phyloP scores from a whole-genome alignment of 179 eudicot genomes.

The Spinacia oleracea region DNA sequence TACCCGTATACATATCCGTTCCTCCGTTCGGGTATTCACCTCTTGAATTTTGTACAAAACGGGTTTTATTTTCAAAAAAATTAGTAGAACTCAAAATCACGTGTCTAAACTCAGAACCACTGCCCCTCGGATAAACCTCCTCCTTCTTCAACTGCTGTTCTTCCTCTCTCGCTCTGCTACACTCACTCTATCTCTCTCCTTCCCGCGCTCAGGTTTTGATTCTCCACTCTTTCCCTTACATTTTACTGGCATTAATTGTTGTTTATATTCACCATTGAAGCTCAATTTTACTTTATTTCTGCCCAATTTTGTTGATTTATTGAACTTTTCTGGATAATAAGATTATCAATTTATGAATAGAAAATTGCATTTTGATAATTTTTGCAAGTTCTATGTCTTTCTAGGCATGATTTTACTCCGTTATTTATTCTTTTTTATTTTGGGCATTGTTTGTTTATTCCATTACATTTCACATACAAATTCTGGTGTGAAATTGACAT shows the following conservation, averaged over 20 bases:
- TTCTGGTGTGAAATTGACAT: not conserved
- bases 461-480: not conserved
- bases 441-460: not conserved
- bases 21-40: no score
- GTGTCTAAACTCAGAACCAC: constrained; percentile 27
- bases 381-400: not conserved
- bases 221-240: not conserved
- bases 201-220: not conserved
- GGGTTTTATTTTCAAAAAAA: no score
- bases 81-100: not conserved
- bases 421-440: no score
- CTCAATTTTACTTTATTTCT: not conserved
- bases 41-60: no score
- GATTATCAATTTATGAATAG: not conserved
- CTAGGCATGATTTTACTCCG: not conserved
- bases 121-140: constrained; percentile 24
- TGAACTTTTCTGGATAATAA: not conserved
- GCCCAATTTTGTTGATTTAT: not conserved
- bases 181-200: not conserved
- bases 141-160: not conserved
- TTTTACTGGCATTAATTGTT: not conserved
- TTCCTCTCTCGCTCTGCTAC: not conserved
- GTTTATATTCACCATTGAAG: not conserved
- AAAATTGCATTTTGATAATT: not conserved
- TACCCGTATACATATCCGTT: no score